Conservation (phyloP, 257 asterid genomes). For the Fraxinus pennsylvanica region DNA sequence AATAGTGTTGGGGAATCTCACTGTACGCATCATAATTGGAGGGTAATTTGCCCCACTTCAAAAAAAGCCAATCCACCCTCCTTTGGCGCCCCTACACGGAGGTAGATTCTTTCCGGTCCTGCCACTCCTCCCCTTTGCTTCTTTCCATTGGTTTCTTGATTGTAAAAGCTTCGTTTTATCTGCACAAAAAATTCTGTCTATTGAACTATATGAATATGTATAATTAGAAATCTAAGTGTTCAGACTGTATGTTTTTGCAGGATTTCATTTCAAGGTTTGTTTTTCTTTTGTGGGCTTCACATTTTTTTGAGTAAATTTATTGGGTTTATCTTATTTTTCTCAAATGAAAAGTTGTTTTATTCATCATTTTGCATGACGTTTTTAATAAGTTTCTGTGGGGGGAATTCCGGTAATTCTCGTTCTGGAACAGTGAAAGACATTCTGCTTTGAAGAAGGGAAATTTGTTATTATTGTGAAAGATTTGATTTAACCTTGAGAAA, state of each 20-base stretch:
- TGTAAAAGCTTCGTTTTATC: not conserved
- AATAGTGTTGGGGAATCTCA: slow-evolving; percentile 38
- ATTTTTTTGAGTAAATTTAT: not conserved
- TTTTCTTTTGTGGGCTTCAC: slow-evolving; percentile 22
- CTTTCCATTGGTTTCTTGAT: slow-evolving; percentile 30
- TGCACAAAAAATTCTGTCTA: not conserved
- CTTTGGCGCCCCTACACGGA: not conserved
- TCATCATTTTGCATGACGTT: slow-evolving; percentile 1
- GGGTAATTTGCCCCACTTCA: slow-evolving; percentile 29
- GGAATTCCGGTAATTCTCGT: slow-evolving; percentile 21
- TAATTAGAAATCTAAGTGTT: slow-evolving; percentile 13
- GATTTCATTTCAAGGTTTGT: slow-evolving; percentile 32
- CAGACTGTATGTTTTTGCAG: slow-evolving; percentile 20
- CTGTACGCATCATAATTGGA: slow-evolving; percentile 40
- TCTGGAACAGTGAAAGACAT: slow-evolving; percentile 10
- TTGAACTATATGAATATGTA: not conserved
- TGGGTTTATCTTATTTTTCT: slow-evolving; percentile 22
- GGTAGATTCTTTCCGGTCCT: slow-evolving; percentile 65
- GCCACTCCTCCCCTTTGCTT: slow-evolving; percentile 63
- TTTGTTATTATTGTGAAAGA: slow-evolving; percentile 19
- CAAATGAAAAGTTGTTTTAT: slow-evolving; percentile 19
- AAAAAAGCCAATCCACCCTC: slow-evolving; percentile 2
- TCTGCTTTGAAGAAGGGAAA: slow-evolving; percentile 2
- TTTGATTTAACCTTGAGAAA: slow-evolving; percentile 15
- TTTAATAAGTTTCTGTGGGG: not conserved